phyloP scores from a whole-genome alignment of 371 early-diverging fungal species.

The Gilbertella persicaria region DNA sequence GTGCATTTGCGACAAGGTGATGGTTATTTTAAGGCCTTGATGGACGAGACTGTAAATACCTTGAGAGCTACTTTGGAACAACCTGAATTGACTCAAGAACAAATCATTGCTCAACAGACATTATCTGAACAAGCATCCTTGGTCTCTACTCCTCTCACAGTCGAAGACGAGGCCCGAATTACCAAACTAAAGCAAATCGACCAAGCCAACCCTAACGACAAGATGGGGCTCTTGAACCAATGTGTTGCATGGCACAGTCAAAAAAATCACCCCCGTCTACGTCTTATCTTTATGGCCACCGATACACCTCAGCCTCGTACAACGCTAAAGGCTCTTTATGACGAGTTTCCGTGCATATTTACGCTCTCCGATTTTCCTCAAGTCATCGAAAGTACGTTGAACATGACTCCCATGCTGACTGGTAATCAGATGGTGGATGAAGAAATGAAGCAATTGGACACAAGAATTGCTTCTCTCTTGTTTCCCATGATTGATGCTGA shows the following conservation, averaged over 20 bases:
- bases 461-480: conserved; percentile 19
- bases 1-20: conserved; percentile 55
- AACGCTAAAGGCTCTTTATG: conserved; percentile 34
- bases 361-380: conserved; percentile 55
- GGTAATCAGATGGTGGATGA: conserved; percentile 17
- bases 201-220: neutral
- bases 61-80: conserved; percentile 29
- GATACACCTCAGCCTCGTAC: conserved; percentile 54
- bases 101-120: neutral
- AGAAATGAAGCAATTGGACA: conserved; percentile 10
- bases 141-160: neutral
- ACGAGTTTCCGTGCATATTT: conserved; percentile 54
- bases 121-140: neutral
- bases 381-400: conserved; percentile 24
- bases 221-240: conserved; percentile 7
- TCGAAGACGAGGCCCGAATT: conserved; percentile 1
- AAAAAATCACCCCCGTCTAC: conserved; percentile 28
- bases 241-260: conserved; percentile 13
- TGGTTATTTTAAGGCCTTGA: conserved; percentile 37
- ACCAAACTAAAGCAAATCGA: neutral
- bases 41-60: conserved; percentile 31
- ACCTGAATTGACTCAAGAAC: conserved; percentile 1
- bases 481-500: conserved; percentile 53
- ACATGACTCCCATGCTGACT: conserved; percentile 20
- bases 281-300: conserved; percentile 58